Percentiles rank a stretch among this genome's conserved stretches.
phyloP scores from a whole-genome alignment of 768 basidiomycete genomes.

The Suillus cothurnatus region DNA sequence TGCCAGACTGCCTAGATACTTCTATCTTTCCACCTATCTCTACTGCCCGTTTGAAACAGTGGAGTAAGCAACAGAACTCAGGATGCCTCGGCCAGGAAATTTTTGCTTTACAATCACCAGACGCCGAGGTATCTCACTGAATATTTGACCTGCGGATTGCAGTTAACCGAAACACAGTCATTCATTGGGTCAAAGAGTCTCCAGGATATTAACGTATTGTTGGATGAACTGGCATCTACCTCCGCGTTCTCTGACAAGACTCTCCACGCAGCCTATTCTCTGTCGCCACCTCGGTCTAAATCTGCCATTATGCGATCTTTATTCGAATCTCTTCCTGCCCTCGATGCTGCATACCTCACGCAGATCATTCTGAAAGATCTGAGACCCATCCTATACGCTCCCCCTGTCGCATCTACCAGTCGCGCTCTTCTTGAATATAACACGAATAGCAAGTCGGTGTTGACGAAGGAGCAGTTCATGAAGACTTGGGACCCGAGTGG shows the following conservation, averaged over 20 bases:
- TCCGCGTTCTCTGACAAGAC: conserved; percentile 60
- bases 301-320: conserved; percentile 52
- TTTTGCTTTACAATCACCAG: conserved; percentile 31
- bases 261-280: conserved; percentile 40
- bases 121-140: conserved; percentile 32
- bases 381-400: conserved; percentile 74
- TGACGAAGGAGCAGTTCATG: conserved; percentile 70
- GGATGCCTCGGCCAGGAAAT: conserved; percentile 80
- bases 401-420: conserved; percentile 47
- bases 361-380: conserved; percentile 92
- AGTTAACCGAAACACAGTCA: conserved; percentile 13
- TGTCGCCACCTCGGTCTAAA: conserved; percentile 35
- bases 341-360: conserved; percentile 68
- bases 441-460: conserved; percentile 50
- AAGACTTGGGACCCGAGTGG: conserved; percentile 65
- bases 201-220: conserved; percentile 59
- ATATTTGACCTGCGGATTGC: not conserved
- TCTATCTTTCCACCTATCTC: conserved; percentile 29
- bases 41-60: conserved; percentile 33
- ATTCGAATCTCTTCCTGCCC: conserved; percentile 60
- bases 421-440: conserved; percentile 58
- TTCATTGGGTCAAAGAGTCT: conserved; percentile 36
- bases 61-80: conserved; percentile 44
- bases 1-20: conserved; percentile 53
- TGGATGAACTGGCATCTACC: conserved; percentile 73